Evolutionary conservation across 805 yeast species (phyloP), one percentile per base, ranked within the genome.

Genomic region (Yamadazyma scolyti): DNA sequence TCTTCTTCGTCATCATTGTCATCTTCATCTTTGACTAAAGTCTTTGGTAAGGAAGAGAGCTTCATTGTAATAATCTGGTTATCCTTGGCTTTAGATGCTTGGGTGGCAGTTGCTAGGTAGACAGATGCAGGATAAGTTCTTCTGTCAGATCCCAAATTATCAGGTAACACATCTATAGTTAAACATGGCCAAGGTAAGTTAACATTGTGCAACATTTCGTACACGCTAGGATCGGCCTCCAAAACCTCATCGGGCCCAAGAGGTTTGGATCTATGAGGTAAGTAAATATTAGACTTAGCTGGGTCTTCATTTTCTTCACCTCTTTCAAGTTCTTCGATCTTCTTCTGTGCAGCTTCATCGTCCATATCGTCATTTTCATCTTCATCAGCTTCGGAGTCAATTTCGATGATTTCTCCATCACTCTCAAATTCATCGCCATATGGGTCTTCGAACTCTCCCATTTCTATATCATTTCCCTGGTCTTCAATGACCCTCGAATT

Each of bases 181-280:
- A 93, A 64, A 62, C 97, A 88, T 9, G 98, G 97, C 97, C 97
- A 93, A 48, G 95, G 94, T 58, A 90, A 65, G 56, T 85, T 85
- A 37, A 90, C 86, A 48, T 84, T 85, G 58, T 93, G 98, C 36
- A 93, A 65, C 97, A 93, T 93, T 50, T 90, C 95, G 56, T 93
- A 93, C 3, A 90, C 96, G 6, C 88, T 68, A 26, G 96, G 96
- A 61, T 93, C 98, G 1, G 97, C 96, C 62, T 90, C 97, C 52
- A 93, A 70, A 9, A 83, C 94, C 65, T 93, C 97, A 62, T 87
- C 95, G 2, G 95, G 94, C 1, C 96, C 97, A 44, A 93, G 70
- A 5, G 96, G 96, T 48, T 76, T 79, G 16, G 93, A 81, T 60
- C 79, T 73, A 54, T 88, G 95, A 13, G 98, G 97, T 43, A 93